phyloP scores from a whole-genome alignment of 2,329 filamentous ascomycete species.

The Colletotrichum sp. region DNA sequence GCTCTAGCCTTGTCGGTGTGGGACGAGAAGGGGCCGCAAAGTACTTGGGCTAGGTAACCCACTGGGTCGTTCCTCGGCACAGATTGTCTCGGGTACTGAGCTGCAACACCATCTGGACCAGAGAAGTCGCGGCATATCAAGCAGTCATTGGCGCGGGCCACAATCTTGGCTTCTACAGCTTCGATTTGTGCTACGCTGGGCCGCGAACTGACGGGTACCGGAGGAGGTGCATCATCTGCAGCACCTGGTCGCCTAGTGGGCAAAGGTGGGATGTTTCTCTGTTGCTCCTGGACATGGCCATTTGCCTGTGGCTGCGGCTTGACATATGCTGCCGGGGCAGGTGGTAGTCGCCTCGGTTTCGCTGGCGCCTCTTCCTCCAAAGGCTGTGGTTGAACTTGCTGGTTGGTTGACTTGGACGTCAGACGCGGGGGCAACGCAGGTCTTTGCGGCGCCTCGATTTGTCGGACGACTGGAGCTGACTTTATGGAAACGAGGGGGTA shows the following conservation, averaged over 20 bases:
- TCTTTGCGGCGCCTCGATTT: constrained; percentile 33
- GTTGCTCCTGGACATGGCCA: constrained; percentile 22
- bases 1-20: constrained; percentile 89
- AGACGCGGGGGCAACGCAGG: constrained; percentile 55
- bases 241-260: constrained; percentile 17
- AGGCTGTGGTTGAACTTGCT: constrained; percentile 2
- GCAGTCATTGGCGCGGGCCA: constrained; percentile 54
- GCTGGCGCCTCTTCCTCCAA: constrained; percentile 1
- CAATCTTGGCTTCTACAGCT: constrained; percentile 40
- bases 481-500: constrained; percentile 41
- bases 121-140: constrained; percentile 89
- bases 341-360: constrained; percentile 18
- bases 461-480: constrained; percentile 41
- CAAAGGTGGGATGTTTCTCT: constrained; percentile 14
- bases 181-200: constrained; percentile 58
- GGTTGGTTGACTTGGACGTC: constrained; percentile 52
- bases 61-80: constrained; percentile 72
- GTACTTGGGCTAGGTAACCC: constrained; percentile 75
- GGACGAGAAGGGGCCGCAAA: constrained; percentile 82
- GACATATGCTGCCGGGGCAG: constrained; percentile 9
- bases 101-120: constrained; percentile 77
- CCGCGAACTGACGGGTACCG: constrained; percentile 56
- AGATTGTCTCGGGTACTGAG: constrained; percentile 74
- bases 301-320: constrained; percentile 21
- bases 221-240: constrained; percentile 48